Evolutionary conservation across 257 asterid genomes (phyloP), one percentile per base, ranked within the genome.

Genomic region (Solanum habrochaites): DNA sequence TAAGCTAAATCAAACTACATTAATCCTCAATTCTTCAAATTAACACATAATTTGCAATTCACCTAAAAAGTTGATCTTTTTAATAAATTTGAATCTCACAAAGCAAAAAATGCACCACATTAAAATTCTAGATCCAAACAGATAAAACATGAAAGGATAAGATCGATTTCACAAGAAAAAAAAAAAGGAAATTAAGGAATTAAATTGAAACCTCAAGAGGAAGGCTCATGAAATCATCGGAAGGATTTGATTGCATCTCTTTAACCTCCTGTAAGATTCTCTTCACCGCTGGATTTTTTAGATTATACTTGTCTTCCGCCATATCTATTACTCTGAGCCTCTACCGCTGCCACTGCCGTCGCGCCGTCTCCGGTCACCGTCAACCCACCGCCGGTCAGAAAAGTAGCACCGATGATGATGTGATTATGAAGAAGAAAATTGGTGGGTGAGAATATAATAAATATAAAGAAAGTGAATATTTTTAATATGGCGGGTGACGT

Each of bases 191-290:
- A 45, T 27, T 16, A 47, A 27, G 37, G 4, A 77, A 43, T 25
- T 25, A 29, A 80, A 80, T 42, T 31, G 9, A 5, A 31, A 96
- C 99, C 99, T 96, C 98, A 73, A 95, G 96, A 27, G 99, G 99
- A 27, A 95, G 98, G 92, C 99, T 94, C 95, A 91, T 92, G 93
- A 95, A 96, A 91, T 96, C 99, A 86, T 95, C 96, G 75, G 98
- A 95, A 80, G 98, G 98, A 85, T 94, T 93, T 8, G 99, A 92
- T 91, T 96, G 99, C 98, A 96, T 94, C 93, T 96, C 99, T 78
- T 94, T 96, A 49, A 94, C 90, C 94, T 96, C 99, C 90, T 95
- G 98, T 92, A 96, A 88, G 81, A 96, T 96, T 93, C 99, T 95
- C 95, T 95, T 95, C 88, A 96, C 99, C 47, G 98, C 95, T 13